Conservation (phyloP, 352 stramenopile genomes). For the Vaucheria bursata region DNA sequence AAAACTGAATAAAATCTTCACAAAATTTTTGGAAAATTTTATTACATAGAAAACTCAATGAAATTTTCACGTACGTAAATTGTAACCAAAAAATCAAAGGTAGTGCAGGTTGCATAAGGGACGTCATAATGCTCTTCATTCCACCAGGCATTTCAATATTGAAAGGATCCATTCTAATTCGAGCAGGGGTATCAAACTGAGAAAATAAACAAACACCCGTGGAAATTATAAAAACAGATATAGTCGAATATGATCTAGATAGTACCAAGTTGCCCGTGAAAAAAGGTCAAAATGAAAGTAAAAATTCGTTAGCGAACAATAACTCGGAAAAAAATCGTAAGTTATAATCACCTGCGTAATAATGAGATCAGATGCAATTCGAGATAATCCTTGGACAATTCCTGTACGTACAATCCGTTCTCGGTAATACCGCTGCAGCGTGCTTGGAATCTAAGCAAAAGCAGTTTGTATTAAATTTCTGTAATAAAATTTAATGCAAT, state of each 20-base stretch:
- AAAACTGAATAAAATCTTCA: neutral
- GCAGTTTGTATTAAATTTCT: no score
- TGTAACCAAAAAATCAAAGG: conserved; percentile 35
- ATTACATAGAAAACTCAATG: neutral
- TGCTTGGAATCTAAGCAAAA: conserved; percentile 51
- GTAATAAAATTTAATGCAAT: no score
- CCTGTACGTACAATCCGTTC: conserved; percentile 61
- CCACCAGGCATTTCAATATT: conserved; percentile 26
- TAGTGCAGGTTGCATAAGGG: conserved; percentile 30
- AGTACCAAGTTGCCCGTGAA: no score
- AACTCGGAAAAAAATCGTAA: no score
- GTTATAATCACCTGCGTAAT: no score
- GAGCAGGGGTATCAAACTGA: neutral
- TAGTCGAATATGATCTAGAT: no score
- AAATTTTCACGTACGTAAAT: conserved; percentile 38
- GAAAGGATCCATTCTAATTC: conserved; percentile 24
- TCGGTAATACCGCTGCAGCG: conserved; percentile 63
- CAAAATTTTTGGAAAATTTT: neutral
- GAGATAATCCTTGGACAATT: conserved; percentile 63
- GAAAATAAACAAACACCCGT: neutral
- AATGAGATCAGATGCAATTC: conserved; percentile 67
- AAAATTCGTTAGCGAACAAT: no score
- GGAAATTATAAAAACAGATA: no score
- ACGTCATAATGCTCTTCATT: conserved; percentile 41
- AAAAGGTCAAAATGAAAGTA: no score